Conservation (phyloP, 2,329 filamentous ascomycete genomes). For the Curvularia spicifera region DNA sequence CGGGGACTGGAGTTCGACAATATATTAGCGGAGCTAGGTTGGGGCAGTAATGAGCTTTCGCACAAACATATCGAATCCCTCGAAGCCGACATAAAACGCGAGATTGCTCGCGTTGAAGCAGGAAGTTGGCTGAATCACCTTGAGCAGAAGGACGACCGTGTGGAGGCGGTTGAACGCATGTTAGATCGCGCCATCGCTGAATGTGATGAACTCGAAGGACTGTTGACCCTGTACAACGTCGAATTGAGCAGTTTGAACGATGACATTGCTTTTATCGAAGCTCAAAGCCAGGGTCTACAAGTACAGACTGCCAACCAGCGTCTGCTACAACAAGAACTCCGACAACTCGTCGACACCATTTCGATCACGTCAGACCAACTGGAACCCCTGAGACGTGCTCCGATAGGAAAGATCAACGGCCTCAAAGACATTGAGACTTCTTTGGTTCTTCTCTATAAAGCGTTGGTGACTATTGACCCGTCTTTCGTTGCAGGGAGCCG, state of each 20-base stretch:
- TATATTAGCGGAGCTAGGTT: slow-evolving; percentile 85
- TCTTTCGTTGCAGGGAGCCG: slow-evolving; percentile 65
- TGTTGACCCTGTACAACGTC: slow-evolving; percentile 92
- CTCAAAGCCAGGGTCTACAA: slow-evolving; percentile 94
- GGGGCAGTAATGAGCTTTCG: slow-evolving; percentile 79
- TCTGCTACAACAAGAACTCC: slow-evolving; percentile 85
- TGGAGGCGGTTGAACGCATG: slow-evolving; percentile 82
- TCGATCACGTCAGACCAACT: slow-evolving; percentile 82
- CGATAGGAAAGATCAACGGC: slow-evolving; percentile 73
- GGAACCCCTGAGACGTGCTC: slow-evolving; percentile 73
- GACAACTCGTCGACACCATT: slow-evolving; percentile 87
- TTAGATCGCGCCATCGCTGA: slow-evolving; percentile 91
- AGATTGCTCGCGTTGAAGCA: slow-evolving; percentile 88
- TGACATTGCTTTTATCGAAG: slow-evolving; percentile 96
- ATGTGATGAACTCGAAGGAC: slow-evolving; percentile 93
- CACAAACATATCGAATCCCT: slow-evolving; percentile 78
- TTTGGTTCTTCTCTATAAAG: slow-evolving; percentile 83
- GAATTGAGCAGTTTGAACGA: slow-evolving; percentile 87
- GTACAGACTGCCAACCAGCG: slow-evolving; percentile 98
- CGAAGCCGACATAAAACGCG: slow-evolving; percentile 81
- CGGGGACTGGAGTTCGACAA: slow-evolving; percentile 80
- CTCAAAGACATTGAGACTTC: slow-evolving; percentile 79
- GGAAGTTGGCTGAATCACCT: slow-evolving; percentile 87
- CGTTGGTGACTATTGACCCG: slow-evolving; percentile 92
- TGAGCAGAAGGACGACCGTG: slow-evolving; percentile 86